Evolutionary conservation across 163 green algal species (phyloP).

Genomic region (Chlamydomonas reinhardtii): DNA sequence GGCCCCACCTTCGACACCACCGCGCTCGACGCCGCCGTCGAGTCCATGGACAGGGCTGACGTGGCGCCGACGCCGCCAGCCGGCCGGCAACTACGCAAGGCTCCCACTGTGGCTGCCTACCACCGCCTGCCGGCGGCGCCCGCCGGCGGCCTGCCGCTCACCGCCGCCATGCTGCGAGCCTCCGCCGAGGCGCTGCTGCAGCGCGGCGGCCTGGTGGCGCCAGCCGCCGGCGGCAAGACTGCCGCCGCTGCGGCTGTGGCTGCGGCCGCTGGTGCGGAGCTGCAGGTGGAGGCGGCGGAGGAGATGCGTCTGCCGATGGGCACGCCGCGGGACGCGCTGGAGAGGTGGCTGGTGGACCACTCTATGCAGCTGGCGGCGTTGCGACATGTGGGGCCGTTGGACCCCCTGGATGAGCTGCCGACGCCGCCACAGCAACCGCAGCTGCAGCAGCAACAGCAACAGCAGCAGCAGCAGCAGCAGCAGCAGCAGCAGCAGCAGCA

Average conservation of each 20-base stretch:
- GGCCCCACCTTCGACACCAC: no score
- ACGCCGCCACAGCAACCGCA: neutral
- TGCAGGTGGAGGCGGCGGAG: neutral
- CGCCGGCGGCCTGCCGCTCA: neutral
- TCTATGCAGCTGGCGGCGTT: neutral
- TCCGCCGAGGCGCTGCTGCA: neutral
- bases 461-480: no score
- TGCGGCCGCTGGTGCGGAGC: neutral
- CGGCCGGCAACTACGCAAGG: neutral
- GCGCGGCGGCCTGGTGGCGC: neutral
- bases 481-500: neutral
- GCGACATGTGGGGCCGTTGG: neutral
- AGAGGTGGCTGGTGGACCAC: conserved; percentile 22
- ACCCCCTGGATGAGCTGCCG: neutral
- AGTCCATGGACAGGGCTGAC: neutral
- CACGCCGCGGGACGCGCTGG: neutral
- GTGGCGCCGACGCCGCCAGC: no score
- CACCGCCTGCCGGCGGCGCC: neutral
- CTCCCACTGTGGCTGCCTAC: neutral
- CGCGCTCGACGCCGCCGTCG: no score
- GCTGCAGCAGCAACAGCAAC: no score
- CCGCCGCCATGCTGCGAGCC: conserved; percentile 3
- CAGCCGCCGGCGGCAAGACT: neutral
- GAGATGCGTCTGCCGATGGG: neutral
- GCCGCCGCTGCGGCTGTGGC: neutral